Percentiles rank a stretch among this genome's conserved stretches.
These are phyloP conservation scores for Ophiosphaerella herpotricha DNA, from an alignment of 2,329 filamentous ascomycete genomes.

Conservation along the genomic window DNA sequence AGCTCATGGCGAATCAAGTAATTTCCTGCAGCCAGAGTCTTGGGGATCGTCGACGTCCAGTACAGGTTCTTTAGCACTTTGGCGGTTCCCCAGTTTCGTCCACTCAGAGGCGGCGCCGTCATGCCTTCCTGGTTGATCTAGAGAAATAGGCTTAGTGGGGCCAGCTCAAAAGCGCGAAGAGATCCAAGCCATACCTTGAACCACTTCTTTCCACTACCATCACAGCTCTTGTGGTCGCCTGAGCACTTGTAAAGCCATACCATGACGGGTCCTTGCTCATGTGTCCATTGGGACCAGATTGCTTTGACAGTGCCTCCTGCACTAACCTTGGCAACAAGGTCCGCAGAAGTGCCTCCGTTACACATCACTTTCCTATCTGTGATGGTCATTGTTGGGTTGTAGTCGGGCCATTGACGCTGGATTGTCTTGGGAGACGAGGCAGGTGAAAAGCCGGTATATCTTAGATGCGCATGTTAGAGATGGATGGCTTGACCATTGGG, in stretches of 20 bases:
- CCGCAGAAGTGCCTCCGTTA: slow-evolving; percentile 54
- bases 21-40: slow-evolving; percentile 44
- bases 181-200: slow-evolving; percentile 53
- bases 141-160: neutral
- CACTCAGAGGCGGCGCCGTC: slow-evolving; percentile 52
- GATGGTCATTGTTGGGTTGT: slow-evolving; percentile 59
- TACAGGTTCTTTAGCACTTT: slow-evolving; percentile 54
- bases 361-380: slow-evolving; percentile 59
- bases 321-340: slow-evolving; percentile 52
- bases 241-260: slow-evolving; percentile 60
- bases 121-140: slow-evolving; percentile 57
- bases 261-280: slow-evolving; percentile 63
- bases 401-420: slow-evolving; percentile 62
- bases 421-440: slow-evolving; percentile 57
- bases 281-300: slow-evolving; percentile 63
- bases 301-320: slow-evolving; percentile 59
- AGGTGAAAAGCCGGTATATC: slow-evolving; percentile 59
- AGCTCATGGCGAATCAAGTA: slow-evolving; percentile 58
- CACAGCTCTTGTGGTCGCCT: slow-evolving; percentile 54
- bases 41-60: slow-evolving; percentile 60
- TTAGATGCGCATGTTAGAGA: slow-evolving; percentile 44
- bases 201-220: slow-evolving; percentile 59
- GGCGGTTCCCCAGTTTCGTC: slow-evolving; percentile 56
- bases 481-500: too few relatives aligned
- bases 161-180: too few relatives aligned